Base-by-base conservation (phyloP, 345 rosid species). In the Pugionium cornutum region DNA sequence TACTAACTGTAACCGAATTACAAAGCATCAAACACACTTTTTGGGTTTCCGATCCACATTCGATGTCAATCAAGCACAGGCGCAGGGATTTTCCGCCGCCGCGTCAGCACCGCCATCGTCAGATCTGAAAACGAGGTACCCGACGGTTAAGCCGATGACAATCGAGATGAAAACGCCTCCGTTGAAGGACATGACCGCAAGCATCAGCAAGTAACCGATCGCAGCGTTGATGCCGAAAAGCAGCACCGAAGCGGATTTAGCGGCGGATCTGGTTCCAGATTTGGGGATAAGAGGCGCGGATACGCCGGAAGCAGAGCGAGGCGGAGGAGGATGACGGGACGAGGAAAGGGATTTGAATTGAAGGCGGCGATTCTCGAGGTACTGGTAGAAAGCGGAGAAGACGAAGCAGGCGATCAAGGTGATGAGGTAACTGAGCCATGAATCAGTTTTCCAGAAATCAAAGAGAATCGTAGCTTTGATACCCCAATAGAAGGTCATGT, bases 401-500 rank as follows among this genome's bases (percentile, higher is more conserved):
- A 83, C 35, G 75, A 83, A 79, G 74, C 98, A 92, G 11, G 84
- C 88, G 69, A 81, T 52, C 8, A 89, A 78, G 39, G 98, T 73
- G 76, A 89, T 78, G 44, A 80, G 40, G 89, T 89, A 87, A 53
- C 66, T 62, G 6, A 59, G 69, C 86, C 86, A 85, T 33, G 92
- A 80, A 45, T 81, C 76, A n/a, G 98, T 89, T 57, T 51, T 73
- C 95, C 98, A 89, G 41, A 75, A 80, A 72, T 75, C 81, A 75
- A 91, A 53, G 52, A 91, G 83, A 65, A 91, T 73, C 7, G 90
- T 86, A 1, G 90, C 95, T 52, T 80, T 48, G 53, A 70, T 73
- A 46, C 92, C 75, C 98, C 98, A 89, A 75, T 89, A 91, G 11
- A 91, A 72, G 50, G 96, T 91, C 98, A 85, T 91, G 84, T 87